A percentile compares a stretch with the other conserved stretches of the same genome.
These are phyloP conservation scores for Penicillium egyptiacum DNA, from an alignment of 495 filamentous ascomycete genomes.

Conservation along the genomic window DNA sequence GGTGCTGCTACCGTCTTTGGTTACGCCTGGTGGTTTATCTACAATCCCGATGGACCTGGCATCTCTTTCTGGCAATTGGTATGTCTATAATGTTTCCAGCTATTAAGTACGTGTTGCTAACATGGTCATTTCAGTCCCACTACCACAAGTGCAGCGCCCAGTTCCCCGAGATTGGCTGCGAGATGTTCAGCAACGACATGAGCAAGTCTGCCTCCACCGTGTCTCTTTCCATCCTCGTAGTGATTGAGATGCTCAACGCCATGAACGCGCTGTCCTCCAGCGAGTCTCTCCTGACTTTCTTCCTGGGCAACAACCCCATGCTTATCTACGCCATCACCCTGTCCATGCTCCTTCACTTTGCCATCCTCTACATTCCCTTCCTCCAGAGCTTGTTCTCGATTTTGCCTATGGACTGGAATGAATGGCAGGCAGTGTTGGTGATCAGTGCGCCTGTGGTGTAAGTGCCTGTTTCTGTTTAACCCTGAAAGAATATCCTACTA, in stretches of 20 bases:
- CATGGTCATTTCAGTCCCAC: slow-evolving; percentile 57
- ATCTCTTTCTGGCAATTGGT: slow-evolving; percentile 90
- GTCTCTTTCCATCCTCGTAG: slow-evolving; percentile 86
- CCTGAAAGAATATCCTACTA: slow-evolving; percentile 12
- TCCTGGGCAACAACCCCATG: slow-evolving; percentile 95
- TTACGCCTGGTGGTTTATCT: slow-evolving; percentile 99
- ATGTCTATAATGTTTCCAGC: slow-evolving; percentile 24
- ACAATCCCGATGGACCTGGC: slow-evolving; percentile 85
- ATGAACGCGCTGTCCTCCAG: slow-evolving; percentile 98
- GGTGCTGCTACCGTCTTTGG: slow-evolving; percentile 93
- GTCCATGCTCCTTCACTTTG: slow-evolving; percentile 96
- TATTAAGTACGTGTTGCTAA: slow-evolving; percentile 12
- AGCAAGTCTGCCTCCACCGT: slow-evolving; percentile 93
- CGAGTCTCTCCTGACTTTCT: slow-evolving; percentile 90
- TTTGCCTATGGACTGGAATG: slow-evolving; percentile 78
- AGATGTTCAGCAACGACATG: slow-evolving; percentile 90
- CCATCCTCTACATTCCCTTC: slow-evolving; percentile 87
- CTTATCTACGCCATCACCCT: slow-evolving; percentile 90
- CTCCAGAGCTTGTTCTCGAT: slow-evolving; percentile 90
- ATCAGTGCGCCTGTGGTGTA: slow-evolving; percentile 95
- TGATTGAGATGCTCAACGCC: slow-evolving; percentile 99
- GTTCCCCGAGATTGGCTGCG: slow-evolving; percentile 90
- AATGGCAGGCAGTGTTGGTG: slow-evolving; percentile 89
- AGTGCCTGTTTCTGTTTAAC: slow-evolving; percentile 39
- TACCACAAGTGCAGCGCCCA: slow-evolving; percentile 88